Base-by-base conservation (phyloP, 202 grass and related monocot species). In the Zoysia matrella region DNA sequence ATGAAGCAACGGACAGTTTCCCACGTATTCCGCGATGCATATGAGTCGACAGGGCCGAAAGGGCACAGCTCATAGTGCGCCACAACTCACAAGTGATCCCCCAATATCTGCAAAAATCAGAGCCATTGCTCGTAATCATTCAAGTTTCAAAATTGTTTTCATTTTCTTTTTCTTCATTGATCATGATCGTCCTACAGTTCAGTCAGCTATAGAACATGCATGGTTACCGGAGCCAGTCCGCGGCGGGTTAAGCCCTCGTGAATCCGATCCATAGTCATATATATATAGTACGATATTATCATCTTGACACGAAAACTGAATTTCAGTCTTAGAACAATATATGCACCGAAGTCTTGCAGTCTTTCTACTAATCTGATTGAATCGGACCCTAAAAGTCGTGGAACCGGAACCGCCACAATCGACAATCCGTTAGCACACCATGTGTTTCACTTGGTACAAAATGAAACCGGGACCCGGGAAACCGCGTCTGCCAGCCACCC, bases 11-110 rank as follows among this genome's bases (percentile, higher is more conserved):
- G n/a, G 63, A 49, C 83, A 85, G 7, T 69, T 64, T 18, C 56
- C 84, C 83, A 50, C 15, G 58, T 66, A 80, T 80, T 62, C 74
- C 42, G 69, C 54, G 79, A 64, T 74, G 72, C 74, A 50, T 62
- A 62, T 49, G 43, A 75, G 30, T 86, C 1, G 43, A 86, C 57
- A 58, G 1, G 48, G 79, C 83, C 75, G 75, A 83, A 83, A 90
- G 88, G 75, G 55, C 75, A 62, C 83, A 74, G 57, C 80, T 47
- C 70, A 60, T 67, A 83, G 71, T 56, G 67, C 5, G 69, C 74
- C 30, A 36, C 30, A 36, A 36, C 30, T 36, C 8, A 56, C 62
- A 74, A 68, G 78, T 86, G 79, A 78, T 83, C 75, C 84, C 56
- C 70, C 74, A 50, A 73, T 64, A 71, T 55, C 62, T 18, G 47